A percentile compares a stretch with the other conserved stretches of the same genome.
Evolutionary conservation across 176 grass and related monocot species (phyloP).

Genomic region (Rhynchospora breviuscula): DNA sequence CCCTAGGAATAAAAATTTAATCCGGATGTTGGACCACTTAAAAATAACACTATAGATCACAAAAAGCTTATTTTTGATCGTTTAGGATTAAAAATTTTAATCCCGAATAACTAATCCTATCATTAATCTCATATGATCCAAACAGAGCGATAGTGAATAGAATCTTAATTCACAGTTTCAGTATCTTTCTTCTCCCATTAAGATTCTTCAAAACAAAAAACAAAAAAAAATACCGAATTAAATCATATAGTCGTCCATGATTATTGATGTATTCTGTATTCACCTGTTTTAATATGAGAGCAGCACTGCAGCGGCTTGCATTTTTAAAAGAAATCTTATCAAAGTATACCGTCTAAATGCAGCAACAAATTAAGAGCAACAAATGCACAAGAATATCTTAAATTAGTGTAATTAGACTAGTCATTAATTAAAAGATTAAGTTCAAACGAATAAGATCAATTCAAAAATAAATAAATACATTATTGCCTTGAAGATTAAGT

Average conservation of each 20-base stretch:
- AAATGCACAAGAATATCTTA: neutral
- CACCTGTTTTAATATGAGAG: neutral
- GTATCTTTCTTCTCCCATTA: neutral
- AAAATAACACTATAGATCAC: no score
- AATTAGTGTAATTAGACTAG: neutral
- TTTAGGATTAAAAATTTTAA: no score
- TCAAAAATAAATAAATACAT: neutral
- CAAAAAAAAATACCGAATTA: neutral
- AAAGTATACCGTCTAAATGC: neutral
- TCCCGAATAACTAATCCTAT: no score
- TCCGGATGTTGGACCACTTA: no score
- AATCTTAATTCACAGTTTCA: neutral
- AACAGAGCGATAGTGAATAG: no score
- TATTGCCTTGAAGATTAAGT: neutral
- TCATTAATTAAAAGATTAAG: neutral
- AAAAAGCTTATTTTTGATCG: no score
- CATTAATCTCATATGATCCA: no score
- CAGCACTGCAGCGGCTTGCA: neutral
- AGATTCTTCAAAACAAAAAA: neutral
- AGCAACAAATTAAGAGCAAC: neutral
- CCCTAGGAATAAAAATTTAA: no score
- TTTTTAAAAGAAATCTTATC: neutral
- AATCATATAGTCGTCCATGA: neutral
- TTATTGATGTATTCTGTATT: neutral
- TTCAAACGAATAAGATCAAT: neutral